Evolutionary conservation across 75 land plant species (phyloP).

Genomic region (Cupressus sempervirens): DNA sequence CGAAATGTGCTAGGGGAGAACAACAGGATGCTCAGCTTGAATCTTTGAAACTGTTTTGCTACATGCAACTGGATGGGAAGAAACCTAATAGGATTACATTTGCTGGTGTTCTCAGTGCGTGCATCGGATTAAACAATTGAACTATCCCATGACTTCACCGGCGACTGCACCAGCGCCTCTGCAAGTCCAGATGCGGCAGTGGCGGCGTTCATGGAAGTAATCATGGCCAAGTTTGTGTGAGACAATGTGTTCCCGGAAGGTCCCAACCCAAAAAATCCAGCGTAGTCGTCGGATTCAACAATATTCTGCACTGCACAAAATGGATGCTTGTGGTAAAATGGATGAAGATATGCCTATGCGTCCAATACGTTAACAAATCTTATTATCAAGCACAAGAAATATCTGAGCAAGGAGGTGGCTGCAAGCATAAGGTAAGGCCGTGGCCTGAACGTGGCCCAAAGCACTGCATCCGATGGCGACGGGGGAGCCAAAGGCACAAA

Average conservation of each 20-base stretch:
- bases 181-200: not conserved
- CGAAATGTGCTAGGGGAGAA: not conserved
- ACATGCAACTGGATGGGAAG: slow-evolving; percentile 21
- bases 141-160: slow-evolving; percentile 36
- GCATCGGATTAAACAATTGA: slow-evolving; percentile 30
- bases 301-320: too few relatives aligned
- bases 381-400: too few relatives aligned
- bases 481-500: too few relatives aligned
- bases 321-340: too few relatives aligned
- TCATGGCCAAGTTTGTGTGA: slow-evolving; percentile 13
- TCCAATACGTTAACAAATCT: too few relatives aligned
- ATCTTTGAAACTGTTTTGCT: slow-evolving; percentile 19
- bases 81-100: slow-evolving; percentile 33
- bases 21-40: slow-evolving; percentile 9
- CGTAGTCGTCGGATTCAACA: slow-evolving; percentile 55
- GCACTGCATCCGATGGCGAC: too few relatives aligned
- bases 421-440: too few relatives aligned
- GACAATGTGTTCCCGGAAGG: slow-evolving; percentile 34
- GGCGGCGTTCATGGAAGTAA: slow-evolving; percentile 7
- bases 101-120: slow-evolving; percentile 40
- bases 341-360: too few relatives aligned
- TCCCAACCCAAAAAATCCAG: slow-evolving; percentile 64
- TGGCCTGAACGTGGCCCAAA: too few relatives aligned
- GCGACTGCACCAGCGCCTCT: slow-evolving; percentile 6
- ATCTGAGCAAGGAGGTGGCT: too few relatives aligned